Conservation (phyloP, 2,329 filamentous ascomycete species). For the Huntiella decipiens region DNA sequence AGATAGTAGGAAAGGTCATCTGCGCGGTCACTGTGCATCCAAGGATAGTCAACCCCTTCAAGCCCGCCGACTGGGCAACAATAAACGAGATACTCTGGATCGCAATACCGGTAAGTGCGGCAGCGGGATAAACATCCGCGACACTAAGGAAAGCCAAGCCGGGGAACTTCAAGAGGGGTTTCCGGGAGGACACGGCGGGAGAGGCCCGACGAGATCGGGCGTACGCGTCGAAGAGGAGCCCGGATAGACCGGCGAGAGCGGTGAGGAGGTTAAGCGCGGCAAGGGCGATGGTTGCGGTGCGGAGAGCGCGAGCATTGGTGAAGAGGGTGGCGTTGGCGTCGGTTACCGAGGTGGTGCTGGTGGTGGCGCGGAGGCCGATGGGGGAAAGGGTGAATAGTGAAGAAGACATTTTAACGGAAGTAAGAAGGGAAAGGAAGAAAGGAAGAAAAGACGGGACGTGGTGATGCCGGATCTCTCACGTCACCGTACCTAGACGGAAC, state of each 20-base stretch:
- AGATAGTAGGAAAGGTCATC: constrained; percentile 45
- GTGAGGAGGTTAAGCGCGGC: constrained; percentile 41
- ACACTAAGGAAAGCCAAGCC: constrained; percentile 26
- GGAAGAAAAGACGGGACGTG: neutral
- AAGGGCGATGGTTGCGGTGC: constrained; percentile 31
- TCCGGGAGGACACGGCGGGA: constrained; percentile 12
- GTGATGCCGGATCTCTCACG: constrained; percentile 11
- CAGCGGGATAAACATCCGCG: constrained; percentile 33
- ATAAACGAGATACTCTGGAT: constrained; percentile 40
- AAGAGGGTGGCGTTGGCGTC: constrained; percentile 10
- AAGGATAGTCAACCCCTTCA: constrained; percentile 29
- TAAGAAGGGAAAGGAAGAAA: neutral
- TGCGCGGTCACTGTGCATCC: constrained; percentile 37
- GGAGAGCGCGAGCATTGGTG: constrained; percentile 38
- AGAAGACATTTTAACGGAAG: constrained; percentile 2
- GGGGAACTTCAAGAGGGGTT: constrained; percentile 21
- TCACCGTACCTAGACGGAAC: constrained; percentile 8
- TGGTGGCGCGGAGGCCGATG: constrained; percentile 5
- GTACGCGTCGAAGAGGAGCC: constrained; percentile 39
- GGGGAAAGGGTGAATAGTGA: constrained; percentile 1
- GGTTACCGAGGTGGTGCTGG: constrained; percentile 5
- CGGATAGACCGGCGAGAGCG: constrained; percentile 34
- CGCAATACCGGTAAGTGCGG: constrained; percentile 37
- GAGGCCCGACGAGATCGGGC: constrained; percentile 21
- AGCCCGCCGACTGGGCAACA: constrained; percentile 34